Evolutionary conservation across 176 grass and related monocot genomes (phyloP), one percentile per base, ranked within the genome.

Genomic region (Phoenix roebelenii): DNA sequence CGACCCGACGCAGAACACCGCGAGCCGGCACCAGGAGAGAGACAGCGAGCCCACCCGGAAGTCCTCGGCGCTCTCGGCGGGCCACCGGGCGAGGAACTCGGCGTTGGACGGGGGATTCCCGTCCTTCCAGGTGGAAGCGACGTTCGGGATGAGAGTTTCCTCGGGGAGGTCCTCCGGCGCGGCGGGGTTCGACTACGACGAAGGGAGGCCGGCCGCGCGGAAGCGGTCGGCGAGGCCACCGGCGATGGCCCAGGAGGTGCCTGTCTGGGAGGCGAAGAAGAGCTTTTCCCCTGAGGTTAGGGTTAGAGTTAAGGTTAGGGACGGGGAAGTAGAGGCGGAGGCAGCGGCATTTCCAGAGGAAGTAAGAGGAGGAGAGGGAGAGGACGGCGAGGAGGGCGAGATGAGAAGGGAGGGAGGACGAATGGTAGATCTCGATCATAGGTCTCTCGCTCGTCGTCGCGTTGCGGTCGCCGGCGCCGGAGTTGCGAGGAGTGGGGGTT

Each of bases 1-100:
- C n/a, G 89, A 95, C 0, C 89, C 85, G 22, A 95, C 85, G 22
- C 89, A 82, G 50, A 95, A 95, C 28, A 95, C 65, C 6, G 89
- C 82, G 65, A 89, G 89, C 48, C 74, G 76, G 72, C 83, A 76
- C 22, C 58, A 18, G 16, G 89, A 88, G 54, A 95, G 83, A 23
- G 82, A 72, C 4, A 89, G 65, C n/a, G 89, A 84, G 1, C 85
- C 89, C 4, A 81, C 82, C 25, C 79, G 79, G 69, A 95, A 89
- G 66, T 95, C 89, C 1, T 64, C 68, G 7, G 76, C 73, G 53
- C 81, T 74, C 59, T 89, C 89, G 1, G 74, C 73, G 22, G 89
- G 72, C 66, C 82, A 95, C 55, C 77, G 69, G 15, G 79, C 67
- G 16, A 95, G 80, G 61, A 79, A 88, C 50, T 80, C 72, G 5